Conservation (phyloP, 306 rosid species). For the Sicyos baderoa region DNA sequence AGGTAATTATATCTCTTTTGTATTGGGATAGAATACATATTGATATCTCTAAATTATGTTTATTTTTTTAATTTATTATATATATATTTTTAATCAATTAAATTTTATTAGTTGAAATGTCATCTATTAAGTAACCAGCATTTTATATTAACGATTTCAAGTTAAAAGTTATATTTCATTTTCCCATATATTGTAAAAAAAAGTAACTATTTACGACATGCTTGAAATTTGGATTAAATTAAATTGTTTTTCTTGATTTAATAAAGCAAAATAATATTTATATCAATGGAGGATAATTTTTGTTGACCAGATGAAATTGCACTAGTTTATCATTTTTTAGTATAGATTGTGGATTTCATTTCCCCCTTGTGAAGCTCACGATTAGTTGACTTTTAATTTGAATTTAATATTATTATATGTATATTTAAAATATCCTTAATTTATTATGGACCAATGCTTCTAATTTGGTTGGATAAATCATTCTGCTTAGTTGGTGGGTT, state of each 20-base stretch:
- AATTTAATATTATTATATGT: neutral
- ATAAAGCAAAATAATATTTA: too few species aligned
- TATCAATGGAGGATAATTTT: neutral
- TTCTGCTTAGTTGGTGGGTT: neutral
- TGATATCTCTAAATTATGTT: too few species aligned
- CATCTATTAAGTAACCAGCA: neutral
- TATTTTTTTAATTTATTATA: too few species aligned
- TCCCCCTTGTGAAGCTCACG: conserved; percentile 1
- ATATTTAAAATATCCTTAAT: neutral
- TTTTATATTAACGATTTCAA: too few species aligned
- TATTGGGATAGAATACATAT: too few species aligned
- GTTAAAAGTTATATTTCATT: too few species aligned
- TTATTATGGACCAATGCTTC: neutral
- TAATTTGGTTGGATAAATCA: neutral
- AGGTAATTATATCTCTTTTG: too few species aligned
- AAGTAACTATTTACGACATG: neutral
- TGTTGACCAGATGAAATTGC: neutral
- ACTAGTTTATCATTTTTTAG: neutral
- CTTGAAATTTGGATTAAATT: neutral
- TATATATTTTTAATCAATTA: too few species aligned
- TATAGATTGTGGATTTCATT: neutral
- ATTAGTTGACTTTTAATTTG: neutral
- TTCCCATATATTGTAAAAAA: too few species aligned
- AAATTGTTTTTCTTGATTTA: neutral
- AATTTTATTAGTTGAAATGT: neutral